Base-by-base conservation (phyloP, 2,329 filamentous ascomycete species). In the Blastomyces silverae region DNA sequence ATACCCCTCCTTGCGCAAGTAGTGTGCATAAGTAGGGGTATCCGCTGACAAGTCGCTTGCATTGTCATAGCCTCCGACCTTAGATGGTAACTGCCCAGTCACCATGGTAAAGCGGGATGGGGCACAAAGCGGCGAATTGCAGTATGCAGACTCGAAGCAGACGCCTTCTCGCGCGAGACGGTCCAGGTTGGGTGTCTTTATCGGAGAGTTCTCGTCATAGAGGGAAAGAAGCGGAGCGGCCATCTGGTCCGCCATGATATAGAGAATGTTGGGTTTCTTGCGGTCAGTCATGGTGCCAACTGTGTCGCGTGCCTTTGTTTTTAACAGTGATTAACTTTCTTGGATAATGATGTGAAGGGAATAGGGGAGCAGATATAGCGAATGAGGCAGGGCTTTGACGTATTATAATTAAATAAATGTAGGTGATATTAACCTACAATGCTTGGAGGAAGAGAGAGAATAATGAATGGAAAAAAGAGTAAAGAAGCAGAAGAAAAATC, bases 231-330 rank as follows among this genome's bases (percentile, higher is more conserved):
- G 84, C 22, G 92, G 92, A 37, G 92, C 92, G 22, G 92, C 90
- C 76, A 97, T 86, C 80, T 97, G 92, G 79, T 97, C 92, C 64
- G 92, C 92, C 92, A 97, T 96, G 80, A 97, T 95, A 82, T 94
- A 96, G 58, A 92, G 82, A 70, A 93, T 90, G 77, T 92, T 92
- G 67, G 89, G 89, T 74, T 83, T 83, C 70, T 81, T 81, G 66
- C 74, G 55, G 25, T 56, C 50, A 28, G 60, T 52, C 67, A 69
- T 69, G 25, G 39, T 63, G 61, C 25, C 20, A 25, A 7, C 0
- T 31, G 37, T 25, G 37, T 28, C 17, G 56, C 22, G 56, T 37
- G 56, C 34, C 11, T 20, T 37, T 25, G 11, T 37, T 37, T 37
- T 20, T 46, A 46, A 50, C 5, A 50, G 46, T 7, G n/a, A 11